Evolutionary conservation across 2,329 filamentous ascomycete genomes (phyloP).

Genomic region (Colletotrichum tabaci): DNA sequence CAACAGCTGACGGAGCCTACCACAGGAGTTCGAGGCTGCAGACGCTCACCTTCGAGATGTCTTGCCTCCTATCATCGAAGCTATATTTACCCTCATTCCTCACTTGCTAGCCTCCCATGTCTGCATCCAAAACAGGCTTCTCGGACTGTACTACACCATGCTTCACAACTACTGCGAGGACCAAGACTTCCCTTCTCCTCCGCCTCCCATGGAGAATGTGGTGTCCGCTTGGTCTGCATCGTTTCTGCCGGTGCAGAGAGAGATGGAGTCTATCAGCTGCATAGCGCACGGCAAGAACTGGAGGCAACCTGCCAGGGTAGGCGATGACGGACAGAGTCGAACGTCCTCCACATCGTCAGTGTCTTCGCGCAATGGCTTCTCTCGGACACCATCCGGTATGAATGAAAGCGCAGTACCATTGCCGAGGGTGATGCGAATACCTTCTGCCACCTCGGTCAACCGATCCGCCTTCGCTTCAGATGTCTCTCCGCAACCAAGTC

Average conservation of each 20-base stretch:
- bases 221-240: constrained; percentile 75
- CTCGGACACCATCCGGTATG: constrained; percentile 60
- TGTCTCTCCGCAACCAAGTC: constrained; percentile 48
- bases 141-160: constrained; percentile 84
- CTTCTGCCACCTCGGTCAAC: constrained; percentile 52
- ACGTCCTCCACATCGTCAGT: constrained; percentile 48
- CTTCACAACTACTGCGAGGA: constrained; percentile 81
- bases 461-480: constrained; percentile 32
- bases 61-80: constrained; percentile 79
- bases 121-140: constrained; percentile 82
- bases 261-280: constrained; percentile 76
- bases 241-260: constrained; percentile 74
- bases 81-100: constrained; percentile 81
- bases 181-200: constrained; percentile 78
- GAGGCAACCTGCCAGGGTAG: constrained; percentile 58
- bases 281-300: constrained; percentile 78
- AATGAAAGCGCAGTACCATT: constrained; percentile 41
- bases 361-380: constrained; percentile 52
- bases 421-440: constrained; percentile 55
- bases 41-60: constrained; percentile 81
- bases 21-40: constrained; percentile 79
- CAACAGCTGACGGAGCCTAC: constrained; percentile 6
- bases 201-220: constrained; percentile 81
- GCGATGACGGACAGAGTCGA: constrained; percentile 50
- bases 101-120: constrained; percentile 79